Base-by-base conservation (phyloP, 495 filamentous ascomycete species). In the Penicillium coffeae region DNA sequence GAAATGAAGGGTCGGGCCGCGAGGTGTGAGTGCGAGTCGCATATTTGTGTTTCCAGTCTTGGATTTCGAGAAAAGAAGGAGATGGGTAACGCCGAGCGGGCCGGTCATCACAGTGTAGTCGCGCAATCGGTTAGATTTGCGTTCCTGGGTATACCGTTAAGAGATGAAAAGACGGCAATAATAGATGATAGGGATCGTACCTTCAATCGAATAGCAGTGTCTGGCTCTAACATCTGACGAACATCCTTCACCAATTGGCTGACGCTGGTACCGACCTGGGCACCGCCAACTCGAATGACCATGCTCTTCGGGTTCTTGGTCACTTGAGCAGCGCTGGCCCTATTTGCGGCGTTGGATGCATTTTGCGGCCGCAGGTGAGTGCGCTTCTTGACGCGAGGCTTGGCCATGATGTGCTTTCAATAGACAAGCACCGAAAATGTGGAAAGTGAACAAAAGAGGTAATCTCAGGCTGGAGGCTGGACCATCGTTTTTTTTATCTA, bases 31-130 rank as follows among this genome's bases (percentile, higher is more conserved):
- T 9, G 90, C 89, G 22, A 99, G 78, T 35, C 94, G 83, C 69
- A 99, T 64, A 58, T 96, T 97, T 8, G 88, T 92, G 69, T 96
- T 96, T 34, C 94, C 93, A 7, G 87, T 84, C 15, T 79, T 75
- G 38, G 92, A 96, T 54, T 88, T 82, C 7, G 92, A 96, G 71
- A 99, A 97, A 20, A 99, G 83, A 52, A 99, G 77, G 30, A 99
- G 79, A 68, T 99, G 93, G 20, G 88, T 87, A 44, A 99, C 92
- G 32, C 93, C 91, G 22, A 99, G 77, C 7, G 94, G 90, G 6
- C 93, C 94, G 47, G 89, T 85, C 94, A 99, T 97, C 37, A 89
- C 86, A 16, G 89, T 87, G 66, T 94, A 99, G 70, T 99, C 93
- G 55, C 87, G 80, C 58, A 97, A 68, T 61, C 84, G 85, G 73